Conservation (phyloP, 2,329 filamentous ascomycete genomes). For the Xylariaceae sp. region DNA sequence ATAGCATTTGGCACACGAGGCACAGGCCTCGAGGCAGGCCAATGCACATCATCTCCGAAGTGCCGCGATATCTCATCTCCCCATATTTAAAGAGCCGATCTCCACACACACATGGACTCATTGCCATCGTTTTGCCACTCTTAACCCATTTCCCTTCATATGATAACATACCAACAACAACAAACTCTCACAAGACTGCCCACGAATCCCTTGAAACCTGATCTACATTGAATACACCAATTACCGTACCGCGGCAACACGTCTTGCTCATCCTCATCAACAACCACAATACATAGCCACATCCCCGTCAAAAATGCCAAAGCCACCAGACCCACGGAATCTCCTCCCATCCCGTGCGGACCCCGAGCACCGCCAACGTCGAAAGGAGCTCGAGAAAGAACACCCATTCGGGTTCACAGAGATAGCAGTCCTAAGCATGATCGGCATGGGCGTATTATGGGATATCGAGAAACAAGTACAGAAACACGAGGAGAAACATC, state of each 20-base stretch:
- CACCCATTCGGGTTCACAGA: conserved; percentile 40
- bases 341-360: conserved; percentile 36
- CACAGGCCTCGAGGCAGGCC: no score
- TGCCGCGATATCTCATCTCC: no score
- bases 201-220: no score
- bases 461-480: conserved; percentile 39
- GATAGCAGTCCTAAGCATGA: conserved; percentile 23
- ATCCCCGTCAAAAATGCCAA: conserved; percentile 6
- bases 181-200: no score
- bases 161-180: no score
- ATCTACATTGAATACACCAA: background rate
- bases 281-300: background rate
- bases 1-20: no score
- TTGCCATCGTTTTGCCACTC: no score
- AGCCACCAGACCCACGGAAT: conserved; percentile 23
- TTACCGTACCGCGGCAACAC: background rate
- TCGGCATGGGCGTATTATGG: conserved; percentile 37
- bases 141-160: no score
- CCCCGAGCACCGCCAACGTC: conserved; percentile 32
- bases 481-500: conserved; percentile 31
- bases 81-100: no score
- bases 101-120: no score
- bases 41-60: no score
- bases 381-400: conserved; percentile 39
- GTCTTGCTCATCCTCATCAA: background rate